A percentile compares a stretch with the other conserved stretches of the same genome.
Evolutionary conservation across 495 filamentous ascomycete species (phyloP).

Genomic region (Aspergillus saccharolyticus): DNA sequence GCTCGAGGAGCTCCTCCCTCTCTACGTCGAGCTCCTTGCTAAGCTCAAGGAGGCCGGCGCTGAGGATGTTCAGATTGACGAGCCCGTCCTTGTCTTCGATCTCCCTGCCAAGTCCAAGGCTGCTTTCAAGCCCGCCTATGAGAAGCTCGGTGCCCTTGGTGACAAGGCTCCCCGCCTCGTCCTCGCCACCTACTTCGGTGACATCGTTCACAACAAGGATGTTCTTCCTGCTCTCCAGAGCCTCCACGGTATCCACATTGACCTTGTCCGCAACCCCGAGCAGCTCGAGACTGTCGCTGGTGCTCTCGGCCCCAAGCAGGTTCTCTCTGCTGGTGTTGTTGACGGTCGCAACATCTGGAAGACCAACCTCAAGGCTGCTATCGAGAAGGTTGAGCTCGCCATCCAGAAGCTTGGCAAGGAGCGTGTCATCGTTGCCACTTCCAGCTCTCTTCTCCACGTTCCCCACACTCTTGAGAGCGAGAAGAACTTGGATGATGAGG

Average conservation of each 20-base stretch:
- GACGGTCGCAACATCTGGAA: slow-evolving; percentile 99
- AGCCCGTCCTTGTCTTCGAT: slow-evolving; percentile 93
- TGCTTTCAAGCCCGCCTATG: slow-evolving; percentile 97
- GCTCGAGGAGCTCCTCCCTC: slow-evolving; percentile 82
- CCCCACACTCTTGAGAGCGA: slow-evolving; percentile 96
- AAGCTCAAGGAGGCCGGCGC: slow-evolving; percentile 94
- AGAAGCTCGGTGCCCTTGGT: slow-evolving; percentile 73
- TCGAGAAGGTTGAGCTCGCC: slow-evolving; percentile 80
- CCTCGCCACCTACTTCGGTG: slow-evolving; percentile 96
- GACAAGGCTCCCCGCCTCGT: slow-evolving; percentile 72
- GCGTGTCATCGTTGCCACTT: slow-evolving; percentile 92
- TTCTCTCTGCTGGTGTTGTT: slow-evolving; percentile 90
- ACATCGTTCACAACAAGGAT: slow-evolving; percentile 97
- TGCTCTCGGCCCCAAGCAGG: slow-evolving; percentile 76
- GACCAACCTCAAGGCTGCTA: slow-evolving; percentile 90
- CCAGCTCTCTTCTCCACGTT: slow-evolving; percentile 93
- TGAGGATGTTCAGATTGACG: slow-evolving; percentile 93
- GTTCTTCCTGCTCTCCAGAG: slow-evolving; percentile 63
- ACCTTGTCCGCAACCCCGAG: slow-evolving; percentile 95
- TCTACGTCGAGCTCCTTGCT: slow-evolving; percentile 84
- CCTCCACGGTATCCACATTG: slow-evolving; percentile 81
- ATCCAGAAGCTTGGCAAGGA: slow-evolving; percentile 92
- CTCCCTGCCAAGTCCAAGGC: slow-evolving; percentile 80
- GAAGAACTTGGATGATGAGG: slow-evolving; percentile 90
- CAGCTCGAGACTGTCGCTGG: slow-evolving; percentile 78